Conservation (phyloP, 805 yeast species). For the Nakazawaea siamensis region DNA sequence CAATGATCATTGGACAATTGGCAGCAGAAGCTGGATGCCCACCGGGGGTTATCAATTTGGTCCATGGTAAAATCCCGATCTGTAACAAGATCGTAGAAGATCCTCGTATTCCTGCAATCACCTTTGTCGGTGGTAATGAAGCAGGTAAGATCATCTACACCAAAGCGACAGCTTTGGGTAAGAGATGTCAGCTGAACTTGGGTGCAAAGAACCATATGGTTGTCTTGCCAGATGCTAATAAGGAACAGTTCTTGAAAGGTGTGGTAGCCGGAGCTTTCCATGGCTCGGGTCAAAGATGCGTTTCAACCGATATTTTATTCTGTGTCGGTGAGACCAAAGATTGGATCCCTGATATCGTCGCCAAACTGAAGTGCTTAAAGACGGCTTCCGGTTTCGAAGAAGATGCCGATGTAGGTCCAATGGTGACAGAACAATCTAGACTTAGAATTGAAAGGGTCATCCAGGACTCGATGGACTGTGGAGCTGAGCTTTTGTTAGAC, state of each 20-base stretch:
- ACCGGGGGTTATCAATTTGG: constrained; percentile 61
- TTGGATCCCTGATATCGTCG: constrained; percentile 56
- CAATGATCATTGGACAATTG: constrained; percentile 64
- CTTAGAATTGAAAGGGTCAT: constrained; percentile 50
- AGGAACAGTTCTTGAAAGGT: constrained; percentile 53
- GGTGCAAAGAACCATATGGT: constrained; percentile 79
- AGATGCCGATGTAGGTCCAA: constrained; percentile 61
- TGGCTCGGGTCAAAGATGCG: constrained; percentile 81
- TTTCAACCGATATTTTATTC: constrained; percentile 69
- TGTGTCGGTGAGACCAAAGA: constrained; percentile 60
- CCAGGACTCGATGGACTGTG: constrained; percentile 45
- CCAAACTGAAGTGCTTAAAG: constrained; percentile 45
- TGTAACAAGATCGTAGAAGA: constrained; percentile 64
- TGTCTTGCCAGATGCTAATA: constrained; percentile 69
- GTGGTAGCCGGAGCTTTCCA: constrained; percentile 74
- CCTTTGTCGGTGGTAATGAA: constrained; percentile 73
- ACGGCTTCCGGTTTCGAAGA: constrained; percentile 62
- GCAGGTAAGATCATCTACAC: constrained; percentile 71
- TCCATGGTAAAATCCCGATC: constrained; percentile 68
- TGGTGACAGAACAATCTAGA: constrained; percentile 53
- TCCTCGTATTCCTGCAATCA: constrained; percentile 68
- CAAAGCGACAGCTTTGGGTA: constrained; percentile 59
- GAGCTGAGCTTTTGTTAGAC: constrained; percentile 56
- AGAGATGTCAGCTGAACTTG: constrained; percentile 69
- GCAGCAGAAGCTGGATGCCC: constrained; percentile 73